Percentiles rank a stretch among this genome's conserved stretches.
phyloP scores from a whole-genome alignment of 495 filamentous ascomycete species.

The Aspergillus funiculosus region DNA sequence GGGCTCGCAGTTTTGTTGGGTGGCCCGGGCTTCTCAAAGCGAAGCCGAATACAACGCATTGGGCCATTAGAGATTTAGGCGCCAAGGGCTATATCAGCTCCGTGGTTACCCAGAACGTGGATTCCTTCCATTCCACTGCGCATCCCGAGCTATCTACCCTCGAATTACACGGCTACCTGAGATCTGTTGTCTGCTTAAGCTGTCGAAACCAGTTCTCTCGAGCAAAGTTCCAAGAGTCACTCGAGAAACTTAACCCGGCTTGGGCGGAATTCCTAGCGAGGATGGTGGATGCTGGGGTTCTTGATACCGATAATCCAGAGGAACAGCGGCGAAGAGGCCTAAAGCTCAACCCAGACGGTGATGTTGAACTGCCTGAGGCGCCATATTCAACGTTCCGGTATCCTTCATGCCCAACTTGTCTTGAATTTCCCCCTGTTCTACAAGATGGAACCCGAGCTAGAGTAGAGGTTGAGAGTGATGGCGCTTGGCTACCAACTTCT shows the following conservation, averaged over 20 bases:
- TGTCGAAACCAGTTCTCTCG: slow-evolving; percentile 64
- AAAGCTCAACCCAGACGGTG: slow-evolving; percentile 87
- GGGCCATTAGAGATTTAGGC: slow-evolving; percentile 65
- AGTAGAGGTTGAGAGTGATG: slow-evolving; percentile 72
- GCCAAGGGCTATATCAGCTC: slow-evolving; percentile 63
- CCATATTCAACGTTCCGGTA: slow-evolving; percentile 88
- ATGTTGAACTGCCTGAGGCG: slow-evolving; percentile 83
- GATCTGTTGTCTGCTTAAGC: slow-evolving; percentile 73
- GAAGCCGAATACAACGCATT: slow-evolving; percentile 73
- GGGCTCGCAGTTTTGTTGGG: slow-evolving; percentile 90
- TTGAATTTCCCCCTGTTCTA: slow-evolving; percentile 56
- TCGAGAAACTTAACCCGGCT: slow-evolving; percentile 73
- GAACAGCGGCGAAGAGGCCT: slow-evolving; percentile 64
- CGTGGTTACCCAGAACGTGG: slow-evolving; percentile 94
- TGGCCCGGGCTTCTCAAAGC: slow-evolving; percentile 77
- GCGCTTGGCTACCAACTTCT: slow-evolving; percentile 65
- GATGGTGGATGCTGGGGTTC: slow-evolving; percentile 63
- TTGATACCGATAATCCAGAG: slow-evolving; percentile 69
- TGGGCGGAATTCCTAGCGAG: slow-evolving; percentile 75
- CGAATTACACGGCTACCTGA: slow-evolving; percentile 87
- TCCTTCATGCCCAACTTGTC: slow-evolving; percentile 78
- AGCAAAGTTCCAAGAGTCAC: slow-evolving; percentile 64
- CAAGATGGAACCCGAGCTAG: slow-evolving; percentile 49
- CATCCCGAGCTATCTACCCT: slow-evolving; percentile 71
- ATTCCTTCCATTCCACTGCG: slow-evolving; percentile 78